Percentiles rank a stretch among this genome's conserved stretches.
phyloP scores from a whole-genome alignment of 441 rosid genomes.

The Lepidium campestre region DNA sequence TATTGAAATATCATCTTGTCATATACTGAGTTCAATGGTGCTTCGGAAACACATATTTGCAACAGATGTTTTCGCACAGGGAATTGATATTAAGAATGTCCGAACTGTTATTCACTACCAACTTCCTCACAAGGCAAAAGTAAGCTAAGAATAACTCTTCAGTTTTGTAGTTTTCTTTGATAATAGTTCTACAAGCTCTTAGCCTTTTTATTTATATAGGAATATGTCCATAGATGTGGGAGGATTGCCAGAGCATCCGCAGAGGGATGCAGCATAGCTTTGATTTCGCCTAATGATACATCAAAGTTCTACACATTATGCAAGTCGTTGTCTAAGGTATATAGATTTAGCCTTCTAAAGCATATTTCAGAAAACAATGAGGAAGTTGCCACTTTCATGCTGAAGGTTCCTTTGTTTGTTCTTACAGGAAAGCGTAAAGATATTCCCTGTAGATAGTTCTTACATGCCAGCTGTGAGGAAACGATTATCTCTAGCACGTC shows the following conservation, averaged over 20 bases:
- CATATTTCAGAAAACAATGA: not conserved
- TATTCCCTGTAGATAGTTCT: conserved; percentile 84
- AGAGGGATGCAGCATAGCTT: conserved; percentile 95
- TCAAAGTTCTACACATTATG: conserved; percentile 84
- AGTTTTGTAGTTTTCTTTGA: conserved; percentile 7
- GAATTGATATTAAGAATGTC: conserved; percentile 90
- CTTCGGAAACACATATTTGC: conserved; percentile 30
- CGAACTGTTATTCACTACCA: conserved; percentile 95
- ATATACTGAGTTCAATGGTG: conserved; percentile 2
- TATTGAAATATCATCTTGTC: not conserved
- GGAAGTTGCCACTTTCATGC: conserved; percentile 5
- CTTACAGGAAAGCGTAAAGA: conserved; percentile 68
- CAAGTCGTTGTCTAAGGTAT: conserved; percentile 89
- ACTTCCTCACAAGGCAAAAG: conserved; percentile 94
- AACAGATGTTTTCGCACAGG: conserved; percentile 96
- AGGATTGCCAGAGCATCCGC: conserved; percentile 91
- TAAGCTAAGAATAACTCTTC: conserved; percentile 28
- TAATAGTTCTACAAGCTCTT: not conserved
- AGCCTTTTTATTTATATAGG: conserved; percentile 37
- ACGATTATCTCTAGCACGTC: conserved; percentile 84
- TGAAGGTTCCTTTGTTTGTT: conserved; percentile 25
- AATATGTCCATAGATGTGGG: conserved; percentile 96
- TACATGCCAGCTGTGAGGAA: conserved; percentile 87
- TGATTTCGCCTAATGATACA: conserved; percentile 70
- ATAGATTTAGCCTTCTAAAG: not conserved